Base-by-base conservation (phyloP, 768 basidiomycete species). In the Pulveroboletus sp. region DNA sequence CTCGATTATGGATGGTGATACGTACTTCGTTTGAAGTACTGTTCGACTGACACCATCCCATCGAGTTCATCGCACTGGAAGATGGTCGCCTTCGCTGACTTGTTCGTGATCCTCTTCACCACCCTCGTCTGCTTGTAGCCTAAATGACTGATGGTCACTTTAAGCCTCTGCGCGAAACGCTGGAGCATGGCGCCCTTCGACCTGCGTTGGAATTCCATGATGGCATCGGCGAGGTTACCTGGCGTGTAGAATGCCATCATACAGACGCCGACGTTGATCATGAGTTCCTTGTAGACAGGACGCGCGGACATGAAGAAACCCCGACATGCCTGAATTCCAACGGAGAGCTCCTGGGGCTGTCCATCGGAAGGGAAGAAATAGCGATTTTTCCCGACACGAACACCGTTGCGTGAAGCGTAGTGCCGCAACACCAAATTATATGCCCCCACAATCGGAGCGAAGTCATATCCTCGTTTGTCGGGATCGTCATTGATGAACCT, bases 1-100 rank as follows among this genome's bases (percentile, higher is more conserved):
- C 20, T 26, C 31, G 3, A 1, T 4, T 41, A 51, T 9, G 6
- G 5, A 3, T 14, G 4, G 4, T 17, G 1, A 5, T 11, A 64
- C 81, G 50, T 60, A 89, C 88, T 85, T 55, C 57, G 70, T 31
- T 67, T 58, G 63, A 89, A 89, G 58, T 81, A 90, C 2, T 80
- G 60, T 53, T 82, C 78, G 3, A 91, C 82, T 0, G 80, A 76
- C 11, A 86, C 70, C 35, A 42, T 47, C 27, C 49, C 77, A 0
- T 79, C 80, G 30, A 74, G 70, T 54, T 89, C 86, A 1, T 74
- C 73, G 43, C 77, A 79, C 3, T 75, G 63, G 62, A 92, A 92
- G 11, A 44, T 71, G 45, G 81, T 68, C 17, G 72, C 66, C 12
- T 61, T 68, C 0, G 86, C 73, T 20, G 71, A 76, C 10, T 61